Evolutionary conservation across 768 basidiomycete species (phyloP).

Genomic region (Sporobolomyces phaffii): DNA sequence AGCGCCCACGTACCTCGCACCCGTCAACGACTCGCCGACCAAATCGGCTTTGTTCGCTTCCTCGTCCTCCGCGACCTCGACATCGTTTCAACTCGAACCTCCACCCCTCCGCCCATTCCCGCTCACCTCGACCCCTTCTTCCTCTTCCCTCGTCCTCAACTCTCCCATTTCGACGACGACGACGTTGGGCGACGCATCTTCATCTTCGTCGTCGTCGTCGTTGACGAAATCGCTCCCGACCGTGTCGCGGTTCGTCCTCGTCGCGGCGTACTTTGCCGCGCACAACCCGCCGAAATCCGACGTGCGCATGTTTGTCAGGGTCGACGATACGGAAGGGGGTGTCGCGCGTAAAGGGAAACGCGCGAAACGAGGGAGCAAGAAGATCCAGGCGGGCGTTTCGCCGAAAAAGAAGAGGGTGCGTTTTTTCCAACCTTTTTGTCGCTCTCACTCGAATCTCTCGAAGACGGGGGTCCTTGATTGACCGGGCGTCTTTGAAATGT

Average conservation of each 20-base stretch:
- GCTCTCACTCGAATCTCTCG: neutral
- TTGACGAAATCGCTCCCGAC: conserved; percentile 26
- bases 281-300: conserved; percentile 47
- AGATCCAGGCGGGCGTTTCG: neutral
- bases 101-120: neutral
- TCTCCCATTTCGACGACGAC: neutral
- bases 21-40: neutral
- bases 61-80: neutral
- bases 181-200: neutral
- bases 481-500: too few species aligned
- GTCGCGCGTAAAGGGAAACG: conserved; percentile 19
- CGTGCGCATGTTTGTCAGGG: conserved; percentile 46
- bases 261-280: conserved; percentile 47
- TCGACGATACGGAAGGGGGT: conserved; percentile 39
- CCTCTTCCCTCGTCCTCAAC: neutral
- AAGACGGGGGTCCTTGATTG: too few species aligned
- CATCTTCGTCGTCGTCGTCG: neutral
- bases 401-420: conserved; percentile 17
- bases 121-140: neutral
- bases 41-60: neutral
- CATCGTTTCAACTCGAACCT: neutral
- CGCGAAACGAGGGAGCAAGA: neutral
- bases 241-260: conserved; percentile 43
- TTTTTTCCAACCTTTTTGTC: neutral
- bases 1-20: neutral